Evolutionary conservation across 2,329 filamentous ascomycete species (phyloP).

Genomic region (Exophiala viscosa): DNA sequence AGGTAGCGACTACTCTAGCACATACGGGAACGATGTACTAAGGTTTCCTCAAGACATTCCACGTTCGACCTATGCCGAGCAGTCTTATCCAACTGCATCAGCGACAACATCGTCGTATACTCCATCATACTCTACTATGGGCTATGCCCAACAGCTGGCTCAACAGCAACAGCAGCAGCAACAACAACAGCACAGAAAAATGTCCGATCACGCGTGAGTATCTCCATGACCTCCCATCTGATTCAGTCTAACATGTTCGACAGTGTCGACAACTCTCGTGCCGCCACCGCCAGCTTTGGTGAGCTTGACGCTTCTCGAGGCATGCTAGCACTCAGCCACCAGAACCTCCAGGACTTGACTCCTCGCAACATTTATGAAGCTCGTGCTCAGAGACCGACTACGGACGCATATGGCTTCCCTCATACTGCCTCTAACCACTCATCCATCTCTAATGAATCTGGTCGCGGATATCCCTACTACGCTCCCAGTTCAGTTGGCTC

Average conservation of each 20-base stretch:
- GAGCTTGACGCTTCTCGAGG: constrained; percentile 90
- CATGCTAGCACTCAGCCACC: constrained; percentile 90
- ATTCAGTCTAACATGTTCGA: constrained; percentile 28
- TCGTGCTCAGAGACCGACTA: constrained; percentile 63
- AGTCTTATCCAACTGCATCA: constrained; percentile 67
- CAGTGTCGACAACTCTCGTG: constrained; percentile 34
- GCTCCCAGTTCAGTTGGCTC: constrained; percentile 64
- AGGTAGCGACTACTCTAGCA: constrained; percentile 63
- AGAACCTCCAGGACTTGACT: constrained; percentile 59
- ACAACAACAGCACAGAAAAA: constrained; percentile 61
- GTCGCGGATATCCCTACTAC: constrained; percentile 79
- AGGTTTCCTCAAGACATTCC: constrained; percentile 72
- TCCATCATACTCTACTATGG: constrained; percentile 70
- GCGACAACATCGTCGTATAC: constrained; percentile 64
- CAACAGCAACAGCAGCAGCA: constrained; percentile 48
- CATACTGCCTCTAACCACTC: constrained; percentile 79
- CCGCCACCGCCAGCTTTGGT: constrained; percentile 69
- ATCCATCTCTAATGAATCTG: constrained; percentile 90
- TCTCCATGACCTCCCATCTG: constrained; percentile 48
- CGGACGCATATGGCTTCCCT: constrained; percentile 89
- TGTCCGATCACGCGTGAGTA: constrained; percentile 77
- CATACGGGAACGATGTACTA: constrained; percentile 63
- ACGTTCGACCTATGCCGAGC: constrained; percentile 69
- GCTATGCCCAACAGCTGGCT: constrained; percentile 64
- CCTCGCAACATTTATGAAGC: constrained; percentile 83